A percentile compares a stretch with the other conserved stretches of the same genome.
Evolutionary conservation across 257 asterid genomes (phyloP).

Genomic region (Paulownia fortunei): DNA sequence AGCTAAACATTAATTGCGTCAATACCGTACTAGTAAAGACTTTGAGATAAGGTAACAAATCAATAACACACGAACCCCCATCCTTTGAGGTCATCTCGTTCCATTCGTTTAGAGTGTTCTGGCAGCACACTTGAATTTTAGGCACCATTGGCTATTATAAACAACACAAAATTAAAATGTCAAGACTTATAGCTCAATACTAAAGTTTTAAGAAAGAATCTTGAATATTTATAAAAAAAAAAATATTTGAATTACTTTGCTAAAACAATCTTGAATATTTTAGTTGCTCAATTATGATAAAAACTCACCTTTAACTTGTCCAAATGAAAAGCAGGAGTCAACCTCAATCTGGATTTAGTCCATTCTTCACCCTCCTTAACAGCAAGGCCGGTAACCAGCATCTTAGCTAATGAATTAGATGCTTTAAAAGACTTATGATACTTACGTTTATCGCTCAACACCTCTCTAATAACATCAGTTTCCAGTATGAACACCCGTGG

Average conservation of each 20-base stretch:
- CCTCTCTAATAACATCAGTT: neutral
- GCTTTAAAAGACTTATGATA: neutral
- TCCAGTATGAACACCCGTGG: neutral
- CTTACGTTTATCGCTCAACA: neutral
- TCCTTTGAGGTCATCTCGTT: neutral
- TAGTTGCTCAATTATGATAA: too few relatives aligned
- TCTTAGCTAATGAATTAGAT: neutral
- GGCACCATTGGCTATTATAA: neutral
- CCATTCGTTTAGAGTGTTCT: slow-evolving; percentile 1
- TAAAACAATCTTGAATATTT: too few relatives aligned
- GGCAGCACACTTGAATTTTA: neutral
- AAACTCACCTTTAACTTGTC: too few relatives aligned
- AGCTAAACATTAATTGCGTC: neutral
- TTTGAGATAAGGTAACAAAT: neutral
- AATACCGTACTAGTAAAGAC: neutral
- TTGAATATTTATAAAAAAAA: too few relatives aligned
- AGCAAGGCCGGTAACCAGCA: neutral
- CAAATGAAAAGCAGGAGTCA: neutral
- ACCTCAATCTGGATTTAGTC: neutral
- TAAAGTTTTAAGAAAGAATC: too few relatives aligned
- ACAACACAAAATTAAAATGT: neutral
- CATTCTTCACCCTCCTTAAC: neutral
- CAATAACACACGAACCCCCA: neutral
- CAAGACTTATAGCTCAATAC: too few relatives aligned
- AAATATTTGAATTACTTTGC: too few relatives aligned